A percentile compares a stretch with the other conserved stretches of the same genome.
Evolutionary conservation across 257 asterid species (phyloP).

Genomic region (Salvia miltiorrhiza): DNA sequence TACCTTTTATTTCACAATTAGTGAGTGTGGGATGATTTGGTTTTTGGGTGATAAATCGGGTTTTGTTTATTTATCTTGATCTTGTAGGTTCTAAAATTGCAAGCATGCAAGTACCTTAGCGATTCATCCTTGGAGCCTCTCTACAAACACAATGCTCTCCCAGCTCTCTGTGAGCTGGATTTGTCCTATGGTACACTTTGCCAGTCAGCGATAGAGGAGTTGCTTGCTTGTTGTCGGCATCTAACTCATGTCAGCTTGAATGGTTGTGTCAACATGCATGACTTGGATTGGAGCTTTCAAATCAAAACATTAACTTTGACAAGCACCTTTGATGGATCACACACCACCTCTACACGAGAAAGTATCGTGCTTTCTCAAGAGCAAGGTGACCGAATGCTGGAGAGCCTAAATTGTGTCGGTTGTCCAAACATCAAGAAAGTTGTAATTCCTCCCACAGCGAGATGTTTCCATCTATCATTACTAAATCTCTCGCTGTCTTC

Average conservation of each 20-base stretch:
- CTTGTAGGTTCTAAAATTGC: conserved; percentile 77
- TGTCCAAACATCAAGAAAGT: conserved; percentile 91
- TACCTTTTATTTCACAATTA: too few relatives aligned
- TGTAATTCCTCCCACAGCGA: conserved; percentile 70
- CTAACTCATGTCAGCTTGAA: conserved; percentile 91
- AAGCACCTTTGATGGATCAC: too few relatives aligned
- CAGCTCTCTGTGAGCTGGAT: conserved; percentile 81
- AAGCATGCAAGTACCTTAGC: conserved; percentile 94
- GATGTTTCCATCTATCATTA: conserved; percentile 64
- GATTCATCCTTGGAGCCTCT: conserved; percentile 87
- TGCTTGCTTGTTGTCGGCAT: conserved; percentile 81
- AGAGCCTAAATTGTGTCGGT: conserved; percentile 91
- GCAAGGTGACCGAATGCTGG: too few relatives aligned
- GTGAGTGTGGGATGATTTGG: too few relatives aligned
- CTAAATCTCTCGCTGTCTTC: conserved; percentile 83
- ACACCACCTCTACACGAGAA: too few relatives aligned
- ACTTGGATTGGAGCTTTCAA: conserved; percentile 80
- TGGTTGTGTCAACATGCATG: conserved; percentile 92
- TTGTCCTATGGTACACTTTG: conserved; percentile 90
- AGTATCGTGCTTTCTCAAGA: too few relatives aligned
- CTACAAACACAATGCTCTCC: conserved; percentile 81
- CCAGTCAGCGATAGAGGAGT: conserved; percentile 85
- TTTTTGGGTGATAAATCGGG: too few relatives aligned
- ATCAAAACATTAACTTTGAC: too few relatives aligned
- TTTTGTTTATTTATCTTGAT: too few relatives aligned